Evolutionary conservation across 805 yeast genomes (phyloP), one percentile per base, ranked within the genome.

Genomic region (Candida parachauliodes): DNA sequence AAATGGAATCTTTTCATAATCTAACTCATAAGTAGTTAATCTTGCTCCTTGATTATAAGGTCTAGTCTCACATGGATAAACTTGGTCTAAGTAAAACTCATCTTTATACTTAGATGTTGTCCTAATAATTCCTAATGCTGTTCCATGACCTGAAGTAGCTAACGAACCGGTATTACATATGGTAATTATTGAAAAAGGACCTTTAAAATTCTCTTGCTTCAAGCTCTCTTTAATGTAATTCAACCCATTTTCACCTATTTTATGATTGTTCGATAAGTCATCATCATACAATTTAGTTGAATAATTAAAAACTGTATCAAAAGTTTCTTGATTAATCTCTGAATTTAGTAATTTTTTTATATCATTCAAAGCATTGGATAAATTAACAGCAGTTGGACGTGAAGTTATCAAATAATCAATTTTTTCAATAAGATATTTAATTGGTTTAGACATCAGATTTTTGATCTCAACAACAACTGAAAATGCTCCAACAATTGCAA

Each of bases 1-100:
- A 34, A 93, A 80, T 11, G 98, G 98, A 28, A 93, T 86, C 15
- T 76, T 55, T 45, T 91, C 98, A 51, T 84, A 81, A 11, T 85
- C 81, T 32, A 91, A 72, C 58, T 91, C 98, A 60, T 79, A 91
- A 0, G 97, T 89, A 0, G 98, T 91, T 41, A 91, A 69, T 47
- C 95, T 76, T 0, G 97, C 87, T 8, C 98, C 98, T 65, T 91
- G 98, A 58, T 91, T 88, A 57, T 91, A 93, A 1, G 98, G 98
- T 50, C 98, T 75, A 0, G 98, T 91, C 56, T 91, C 98, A 51
- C 91, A 72, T 5, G 96, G 91, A 50, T 80, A 93, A 1, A 82
- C 93, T 34, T 79, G 88, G 8, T 76, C 70, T 46, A 91, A 62
- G 53, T 69, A 71, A 30, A 79, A 75, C 0, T 64, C 52, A 1